Percentiles rank a stretch among this genome's conserved stretches.
Conservation (phyloP, 2,329 filamentous ascomycete species). For the Ophiostoma perfectum region DNA sequence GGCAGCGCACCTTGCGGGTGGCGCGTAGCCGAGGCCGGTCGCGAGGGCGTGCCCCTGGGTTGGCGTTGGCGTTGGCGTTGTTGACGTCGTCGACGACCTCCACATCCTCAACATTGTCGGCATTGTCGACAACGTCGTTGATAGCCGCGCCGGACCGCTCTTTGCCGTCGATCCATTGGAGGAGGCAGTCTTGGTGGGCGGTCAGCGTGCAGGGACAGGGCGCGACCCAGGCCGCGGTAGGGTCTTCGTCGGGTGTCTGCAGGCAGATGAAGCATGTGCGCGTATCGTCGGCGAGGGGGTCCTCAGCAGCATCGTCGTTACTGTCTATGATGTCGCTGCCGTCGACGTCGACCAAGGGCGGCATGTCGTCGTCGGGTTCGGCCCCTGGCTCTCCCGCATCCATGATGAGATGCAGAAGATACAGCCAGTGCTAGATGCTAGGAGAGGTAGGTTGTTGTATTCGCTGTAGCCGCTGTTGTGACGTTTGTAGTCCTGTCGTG, state of each 20-base stretch:
- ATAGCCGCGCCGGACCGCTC: constrained; percentile 33
- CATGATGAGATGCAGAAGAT: not conserved
- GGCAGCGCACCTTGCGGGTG: constrained; percentile 62
- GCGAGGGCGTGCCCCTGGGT: not conserved
- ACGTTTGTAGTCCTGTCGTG: not conserved
- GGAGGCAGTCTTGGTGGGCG: constrained; percentile 82
- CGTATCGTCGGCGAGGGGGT: constrained; percentile 10
- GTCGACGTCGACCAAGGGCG: not conserved
- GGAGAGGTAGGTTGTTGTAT: not conserved
- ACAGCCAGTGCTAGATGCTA: not conserved
- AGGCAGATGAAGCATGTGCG: constrained; percentile 57
- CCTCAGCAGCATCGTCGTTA: no score
- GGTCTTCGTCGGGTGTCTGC: constrained; percentile 48
- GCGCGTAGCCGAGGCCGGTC: not conserved
- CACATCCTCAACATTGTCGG: not conserved
- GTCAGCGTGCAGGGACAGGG: constrained; percentile 87
- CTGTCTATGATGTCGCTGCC: not conserved
- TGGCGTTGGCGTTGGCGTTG: constrained; percentile 34
- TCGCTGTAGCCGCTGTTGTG: not conserved
- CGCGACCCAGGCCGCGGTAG: constrained; percentile 63
- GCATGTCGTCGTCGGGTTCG: not conserved
- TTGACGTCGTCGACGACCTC: constrained; percentile 20
- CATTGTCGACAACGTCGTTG: not conserved
- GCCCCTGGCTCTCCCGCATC: not conserved
- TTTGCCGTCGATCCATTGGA: constrained; percentile 84